Conservation (phyloP, 208 protist species). For the Trypanosoma melophagium region DNA sequence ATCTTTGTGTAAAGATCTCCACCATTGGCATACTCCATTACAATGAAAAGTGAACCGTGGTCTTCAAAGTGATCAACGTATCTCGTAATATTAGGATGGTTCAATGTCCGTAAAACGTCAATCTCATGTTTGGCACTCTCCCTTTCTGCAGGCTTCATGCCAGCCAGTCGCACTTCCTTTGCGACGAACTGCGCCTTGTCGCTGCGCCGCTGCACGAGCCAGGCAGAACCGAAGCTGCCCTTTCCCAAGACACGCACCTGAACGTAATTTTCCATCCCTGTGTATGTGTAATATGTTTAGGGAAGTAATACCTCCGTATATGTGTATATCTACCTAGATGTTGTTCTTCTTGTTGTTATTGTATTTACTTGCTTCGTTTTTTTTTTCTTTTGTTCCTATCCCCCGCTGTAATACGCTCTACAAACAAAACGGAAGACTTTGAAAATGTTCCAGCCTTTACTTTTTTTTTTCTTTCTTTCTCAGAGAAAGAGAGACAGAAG, state of each 20-base stretch:
- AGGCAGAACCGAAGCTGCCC: constrained; percentile 90
- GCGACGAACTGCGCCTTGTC: constrained; percentile 85
- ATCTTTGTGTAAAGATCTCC: constrained; percentile 88
- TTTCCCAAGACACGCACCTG: constrained; percentile 88
- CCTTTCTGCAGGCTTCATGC: constrained; percentile 76
- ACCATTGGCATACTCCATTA: constrained; percentile 93
- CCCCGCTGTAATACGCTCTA: no score
- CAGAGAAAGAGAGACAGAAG: no score
- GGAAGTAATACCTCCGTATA: not conserved
- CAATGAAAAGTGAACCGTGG: constrained; percentile 82
- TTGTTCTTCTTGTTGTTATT: not conserved
- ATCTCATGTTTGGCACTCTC: constrained; percentile 90
- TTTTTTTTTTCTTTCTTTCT: no score
- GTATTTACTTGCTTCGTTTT: no score
- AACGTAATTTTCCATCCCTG: constrained; percentile 82
- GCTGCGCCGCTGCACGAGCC: constrained; percentile 82
- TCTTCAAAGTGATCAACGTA: constrained; percentile 90
- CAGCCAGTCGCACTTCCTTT: constrained; percentile 82
- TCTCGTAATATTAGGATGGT: constrained; percentile 91
- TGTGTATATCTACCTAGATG: not conserved
- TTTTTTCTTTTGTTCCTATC: no score
- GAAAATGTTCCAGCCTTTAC: no score
- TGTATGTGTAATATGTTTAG: not conserved
- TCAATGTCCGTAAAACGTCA: constrained; percentile 76
- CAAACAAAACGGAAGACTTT: no score